Evolutionary conservation across 345 rosid species (phyloP), one percentile per base, ranked within the genome.

Genomic region (Lepidium didymum): DNA sequence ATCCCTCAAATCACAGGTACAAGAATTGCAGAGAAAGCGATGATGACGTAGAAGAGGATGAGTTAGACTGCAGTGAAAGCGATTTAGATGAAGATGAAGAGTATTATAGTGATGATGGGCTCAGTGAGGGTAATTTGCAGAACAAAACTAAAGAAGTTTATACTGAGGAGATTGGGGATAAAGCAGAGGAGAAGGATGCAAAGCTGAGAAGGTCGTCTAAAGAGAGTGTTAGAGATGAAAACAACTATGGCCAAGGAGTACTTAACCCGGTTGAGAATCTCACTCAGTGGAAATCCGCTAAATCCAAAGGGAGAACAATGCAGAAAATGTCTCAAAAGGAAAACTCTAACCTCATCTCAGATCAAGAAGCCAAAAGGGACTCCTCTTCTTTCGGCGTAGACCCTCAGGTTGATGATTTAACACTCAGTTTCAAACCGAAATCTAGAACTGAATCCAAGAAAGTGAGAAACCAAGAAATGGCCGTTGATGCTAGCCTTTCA

Each of bases 401-500:
- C 56, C 73, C 77, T 29, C 69, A 51, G 61, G 70, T 45, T 46
- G 59, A 71, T 67, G 84, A 80, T 60, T 31, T 59, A 3, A 44
- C 83, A 19, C 79, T 77, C 72, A 75, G 79, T 68, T 82, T 80
- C 76, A 82, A 82, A 44, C 67, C 62, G 18, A 77, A 72, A 56
- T 45, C 78, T 7, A 75, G 19, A 25, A 41, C 59, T 40, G 78
- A 80, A 63, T 38, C 83, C 10, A 81, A 69, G 77, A 84, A 82
- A 69, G 58, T 72, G 49, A 55, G 66, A 69, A 64, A 53, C 66
- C 81, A 77, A 70, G 92, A 81, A 42, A 29, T 82, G 12, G 77
- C 81, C 4, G 88, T 89, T 64, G 92, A 91, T 69, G 87, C 97
- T 62, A 95, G 99, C 82, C 94, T 95, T 72, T 91, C 97, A 6